Conservation (phyloP, 257 asterid species). For the Scutellaria baicalensis region DNA sequence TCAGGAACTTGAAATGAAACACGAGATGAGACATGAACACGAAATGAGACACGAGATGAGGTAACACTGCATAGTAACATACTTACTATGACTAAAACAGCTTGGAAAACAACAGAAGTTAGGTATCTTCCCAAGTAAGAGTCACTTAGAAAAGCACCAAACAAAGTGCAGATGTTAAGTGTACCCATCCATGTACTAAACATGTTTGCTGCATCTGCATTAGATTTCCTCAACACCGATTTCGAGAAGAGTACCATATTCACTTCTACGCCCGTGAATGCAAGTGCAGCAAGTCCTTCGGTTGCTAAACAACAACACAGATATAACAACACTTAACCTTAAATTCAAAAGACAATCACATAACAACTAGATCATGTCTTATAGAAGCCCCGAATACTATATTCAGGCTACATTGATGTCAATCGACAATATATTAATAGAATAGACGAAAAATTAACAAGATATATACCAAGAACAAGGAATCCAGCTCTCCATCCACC, state of each 20-base stretch:
- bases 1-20: background rate
- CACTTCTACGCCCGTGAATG: conserved; percentile 77
- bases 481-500: conserved; percentile 85
- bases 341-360: background rate
- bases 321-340: background rate
- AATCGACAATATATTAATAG: background rate
- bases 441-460: background rate
- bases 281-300: conserved; percentile 79
- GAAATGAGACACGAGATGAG: background rate
- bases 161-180: conserved; percentile 60
- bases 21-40: background rate
- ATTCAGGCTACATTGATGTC: background rate
- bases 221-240: conserved; percentile 61
- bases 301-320: conserved; percentile 32
- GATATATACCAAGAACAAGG: conserved; percentile 48
- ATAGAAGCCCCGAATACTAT: background rate
- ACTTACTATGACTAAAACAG: conserved; percentile 62
- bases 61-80: background rate
- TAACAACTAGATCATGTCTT: too few species aligned
- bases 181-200: conserved; percentile 84
- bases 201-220: conserved; percentile 65
- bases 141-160: conserved; percentile 84
- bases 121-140: conserved; percentile 74
- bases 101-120: conserved; percentile 67
- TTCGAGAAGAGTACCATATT: conserved; percentile 78